These are phyloP conservation scores for Xylaria intraflava DNA, from an alignment of 495 filamentous ascomycete species.

Conservation along the genomic window DNA sequence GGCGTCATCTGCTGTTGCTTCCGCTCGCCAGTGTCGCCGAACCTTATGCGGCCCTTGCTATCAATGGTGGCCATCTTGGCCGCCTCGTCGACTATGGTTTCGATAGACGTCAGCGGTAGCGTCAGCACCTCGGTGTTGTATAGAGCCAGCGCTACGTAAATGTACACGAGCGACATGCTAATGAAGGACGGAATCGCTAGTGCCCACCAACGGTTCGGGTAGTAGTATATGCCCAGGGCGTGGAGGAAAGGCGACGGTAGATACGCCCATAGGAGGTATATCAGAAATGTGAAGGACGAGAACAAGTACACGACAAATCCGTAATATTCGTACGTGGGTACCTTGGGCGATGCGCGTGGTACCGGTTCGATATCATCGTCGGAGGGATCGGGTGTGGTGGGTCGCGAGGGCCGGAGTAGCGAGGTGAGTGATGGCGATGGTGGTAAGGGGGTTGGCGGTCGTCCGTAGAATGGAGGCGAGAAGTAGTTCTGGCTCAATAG, in stretches of 20 bases:
- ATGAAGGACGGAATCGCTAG: conserved; percentile 84
- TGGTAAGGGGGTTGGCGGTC: conserved; percentile 80
- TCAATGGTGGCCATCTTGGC: conserved; percentile 81
- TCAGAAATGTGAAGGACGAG: conserved; percentile 69
- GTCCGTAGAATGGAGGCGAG: conserved; percentile 82
- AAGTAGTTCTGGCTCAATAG: conserved; percentile 54
- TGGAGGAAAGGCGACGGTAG: conserved; percentile 87
- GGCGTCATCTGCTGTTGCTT: conserved; percentile 37
- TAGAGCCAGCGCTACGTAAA: conserved; percentile 84
- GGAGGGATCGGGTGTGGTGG: conserved; percentile 84
- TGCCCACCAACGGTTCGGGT: conserved; percentile 95
- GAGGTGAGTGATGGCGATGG: conserved; percentile 94
- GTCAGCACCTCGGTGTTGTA: conserved; percentile 91
- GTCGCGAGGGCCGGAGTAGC: conserved; percentile 82
- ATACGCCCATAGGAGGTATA: conserved; percentile 93
- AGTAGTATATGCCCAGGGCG: conserved; percentile 91
- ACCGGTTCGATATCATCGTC: conserved; percentile 79
- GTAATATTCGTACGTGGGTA: conserved; percentile 98
- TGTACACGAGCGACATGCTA: conserved; percentile 82
- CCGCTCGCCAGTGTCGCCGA: conserved; percentile 35
- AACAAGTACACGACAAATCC: conserved; percentile 93
- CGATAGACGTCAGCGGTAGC: conserved; percentile 67
- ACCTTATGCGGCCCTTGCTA: conserved; percentile 54
- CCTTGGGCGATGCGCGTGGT: conserved; percentile 81
- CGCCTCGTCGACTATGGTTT: conserved; percentile 88